phyloP scores from a whole-genome alignment of 2,329 filamentous ascomycete genomes.

The Diaporthe ilicicola region DNA sequence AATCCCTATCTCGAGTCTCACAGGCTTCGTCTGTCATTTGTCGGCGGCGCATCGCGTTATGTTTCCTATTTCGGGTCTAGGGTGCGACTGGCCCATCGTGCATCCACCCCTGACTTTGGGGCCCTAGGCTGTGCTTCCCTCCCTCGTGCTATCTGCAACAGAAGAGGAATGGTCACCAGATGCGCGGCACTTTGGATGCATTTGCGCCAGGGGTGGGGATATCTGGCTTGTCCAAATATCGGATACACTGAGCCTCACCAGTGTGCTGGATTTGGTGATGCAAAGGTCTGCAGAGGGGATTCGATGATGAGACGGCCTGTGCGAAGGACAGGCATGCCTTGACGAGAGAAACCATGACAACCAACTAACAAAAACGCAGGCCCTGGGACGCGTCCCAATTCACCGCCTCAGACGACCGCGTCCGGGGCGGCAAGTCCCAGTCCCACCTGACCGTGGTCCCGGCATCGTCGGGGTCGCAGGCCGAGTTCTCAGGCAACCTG shows the following conservation, averaged over 20 bases:
- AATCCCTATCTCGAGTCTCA: not conserved
- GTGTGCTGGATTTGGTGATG: not conserved
- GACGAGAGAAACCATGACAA: not conserved
- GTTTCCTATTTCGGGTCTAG: not conserved
- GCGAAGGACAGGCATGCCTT: not conserved
- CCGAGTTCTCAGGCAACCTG: slow-evolving; percentile 61
- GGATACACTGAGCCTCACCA: not conserved
- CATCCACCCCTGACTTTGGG: not conserved
- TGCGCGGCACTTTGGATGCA: slow-evolving; percentile 1
- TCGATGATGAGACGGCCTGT: not conserved
- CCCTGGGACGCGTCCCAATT: slow-evolving; percentile 50
- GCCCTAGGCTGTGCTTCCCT: not conserved
- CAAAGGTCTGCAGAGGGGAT: not conserved
- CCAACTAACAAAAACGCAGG: not conserved
- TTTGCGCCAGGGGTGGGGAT: not conserved
- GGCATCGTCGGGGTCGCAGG: not conserved
- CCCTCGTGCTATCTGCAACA: not conserved
- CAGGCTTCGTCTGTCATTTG: not conserved
- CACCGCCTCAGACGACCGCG: slow-evolving; percentile 77
- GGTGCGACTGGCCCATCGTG: not conserved
- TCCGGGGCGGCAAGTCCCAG: slow-evolving; percentile 76
- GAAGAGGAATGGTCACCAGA: slow-evolving; percentile 8
- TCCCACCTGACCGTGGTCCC: slow-evolving; percentile 53
- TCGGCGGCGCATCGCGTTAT: not conserved
- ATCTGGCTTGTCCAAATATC: not conserved